Base-by-base conservation (phyloP, 352 stramenopile species). In the Pythium aristosporum region DNA sequence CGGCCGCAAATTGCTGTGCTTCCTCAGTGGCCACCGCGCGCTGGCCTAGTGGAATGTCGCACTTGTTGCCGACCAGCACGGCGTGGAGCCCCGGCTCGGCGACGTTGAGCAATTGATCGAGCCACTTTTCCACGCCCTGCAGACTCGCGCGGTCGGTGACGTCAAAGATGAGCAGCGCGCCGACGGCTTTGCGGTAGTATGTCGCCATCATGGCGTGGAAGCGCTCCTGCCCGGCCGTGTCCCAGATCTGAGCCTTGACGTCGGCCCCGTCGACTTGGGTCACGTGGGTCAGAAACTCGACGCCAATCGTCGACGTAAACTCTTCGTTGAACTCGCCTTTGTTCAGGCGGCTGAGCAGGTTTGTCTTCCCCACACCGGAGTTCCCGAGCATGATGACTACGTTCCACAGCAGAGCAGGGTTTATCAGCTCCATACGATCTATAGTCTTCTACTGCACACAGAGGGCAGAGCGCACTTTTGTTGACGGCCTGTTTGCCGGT, bases 141-240 rank as follows among this genome's bases (percentile, higher is more conserved):
- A 91, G 67, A 47, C 76, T 91, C 4, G 72, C 47, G 13, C 76
- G 73, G 48, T 90, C 79, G 20, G 73, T 76, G 11, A 93, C 73
- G 55, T 93, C 84, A 46, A 89, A 93, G n/a, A 93, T 83, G 7
- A 93, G 60, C n/a, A 93, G 69, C 16, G 82, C 84, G 0, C 84
- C 84, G 18, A 87, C 73, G 23, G 83, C 80, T 59, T 92, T 94
- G 44, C 88, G 82, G 61, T 96, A 96, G 68, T 95, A 96, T 5
- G 88, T 95, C 11, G 82, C 77, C 86, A 94, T 94, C 85, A 95
- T 96, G 16, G 85, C 80, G 54, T 92, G 85, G 74, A 92, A 96
- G 30, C 84, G 82, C 64, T 96, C 87, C 34, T 94, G 87, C 1
- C 87, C 87, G 5, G 87, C 87, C 0, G 87, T 96, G 59, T 96